Conservation (phyloP, 345 rosid species). For the Boechera divaricarpa region DNA sequence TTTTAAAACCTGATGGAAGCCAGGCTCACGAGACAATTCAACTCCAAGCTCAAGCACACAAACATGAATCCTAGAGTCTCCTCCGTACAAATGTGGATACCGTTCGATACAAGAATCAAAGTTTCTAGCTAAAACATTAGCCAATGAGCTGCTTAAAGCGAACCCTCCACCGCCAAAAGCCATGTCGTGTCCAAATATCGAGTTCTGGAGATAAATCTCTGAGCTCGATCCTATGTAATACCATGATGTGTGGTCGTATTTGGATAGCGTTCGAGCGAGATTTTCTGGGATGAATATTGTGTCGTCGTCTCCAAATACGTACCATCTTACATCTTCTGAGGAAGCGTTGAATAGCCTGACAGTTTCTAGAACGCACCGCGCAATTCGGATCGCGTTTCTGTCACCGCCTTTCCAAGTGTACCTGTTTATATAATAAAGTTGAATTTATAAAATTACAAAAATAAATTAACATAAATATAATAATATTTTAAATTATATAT, state of each 20-base stretch:
- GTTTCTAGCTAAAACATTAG: constrained; percentile 65
- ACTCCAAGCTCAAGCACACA: constrained; percentile 91
- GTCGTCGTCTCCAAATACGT: constrained; percentile 86
- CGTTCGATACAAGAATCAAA: constrained; percentile 83
- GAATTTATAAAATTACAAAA: background rate
- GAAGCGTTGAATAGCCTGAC: constrained; percentile 39
- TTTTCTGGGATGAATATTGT: constrained; percentile 72
- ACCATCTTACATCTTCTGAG: constrained; percentile 68
- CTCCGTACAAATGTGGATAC: constrained; percentile 84
- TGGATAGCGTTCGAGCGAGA: constrained; percentile 71
- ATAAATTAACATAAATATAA: too few species aligned
- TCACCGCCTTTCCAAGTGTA: constrained; percentile 66
- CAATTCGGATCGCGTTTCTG: constrained; percentile 74
- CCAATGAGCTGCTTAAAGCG: constrained; percentile 78
- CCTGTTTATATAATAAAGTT: background rate
- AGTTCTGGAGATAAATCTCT: constrained; percentile 69
- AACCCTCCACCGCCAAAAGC: constrained; percentile 89
- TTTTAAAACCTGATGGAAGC: constrained; percentile 85
- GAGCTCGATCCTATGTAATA: constrained; percentile 79
- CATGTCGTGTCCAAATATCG: constrained; percentile 61
- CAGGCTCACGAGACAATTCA: constrained; percentile 71
- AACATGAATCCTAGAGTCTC: constrained; percentile 69
- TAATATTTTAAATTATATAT: background rate
- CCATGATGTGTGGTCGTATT: constrained; percentile 80
- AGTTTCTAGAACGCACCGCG: constrained; percentile 69